phyloP scores from a whole-genome alignment of 2,329 filamentous ascomycete species.

The Claviceps pazoutovae region DNA sequence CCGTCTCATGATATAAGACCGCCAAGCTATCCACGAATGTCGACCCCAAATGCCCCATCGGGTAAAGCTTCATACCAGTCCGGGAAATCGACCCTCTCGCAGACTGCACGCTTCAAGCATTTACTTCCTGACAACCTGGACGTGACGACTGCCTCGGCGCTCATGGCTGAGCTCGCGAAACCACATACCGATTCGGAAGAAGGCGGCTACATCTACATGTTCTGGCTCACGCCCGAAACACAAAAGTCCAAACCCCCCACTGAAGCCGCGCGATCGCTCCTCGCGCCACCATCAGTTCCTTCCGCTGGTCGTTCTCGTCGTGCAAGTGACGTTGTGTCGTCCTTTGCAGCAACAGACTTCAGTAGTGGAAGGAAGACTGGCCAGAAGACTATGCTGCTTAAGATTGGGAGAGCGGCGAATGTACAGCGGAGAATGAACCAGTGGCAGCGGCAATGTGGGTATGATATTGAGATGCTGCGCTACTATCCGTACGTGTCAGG shows the following conservation, averaged over 20 bases:
- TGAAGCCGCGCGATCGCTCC: constrained; percentile 45
- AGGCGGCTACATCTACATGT: constrained; percentile 94
- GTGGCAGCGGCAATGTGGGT: constrained; percentile 86
- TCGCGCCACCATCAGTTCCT: constrained; percentile 32
- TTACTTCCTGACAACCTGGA: constrained; percentile 57
- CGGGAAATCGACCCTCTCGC: constrained; percentile 18
- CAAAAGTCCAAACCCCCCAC: constrained; percentile 38
- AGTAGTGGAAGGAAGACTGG: constrained; percentile 13
- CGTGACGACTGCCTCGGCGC: constrained; percentile 51
- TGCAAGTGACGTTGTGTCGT: constrained; percentile 40
- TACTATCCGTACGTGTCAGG: constrained; percentile 74
- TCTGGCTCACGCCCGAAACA: constrained; percentile 69
- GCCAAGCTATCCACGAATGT: neutral
- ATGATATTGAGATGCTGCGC: constrained; percentile 73
- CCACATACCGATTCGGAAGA: constrained; percentile 54
- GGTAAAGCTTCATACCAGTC: constrained; percentile 17
- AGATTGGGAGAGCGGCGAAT: constrained; percentile 59
- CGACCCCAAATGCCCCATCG: constrained; percentile 12
- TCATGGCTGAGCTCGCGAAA: constrained; percentile 66
- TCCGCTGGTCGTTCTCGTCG: constrained; percentile 25
- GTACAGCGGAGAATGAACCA: constrained; percentile 84
- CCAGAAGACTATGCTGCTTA: constrained; percentile 51
- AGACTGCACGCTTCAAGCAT: constrained; percentile 18
- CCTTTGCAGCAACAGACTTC: constrained; percentile 25
- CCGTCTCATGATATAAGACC: neutral